Percentiles rank a stretch among this genome's conserved stretches.
phyloP scores from a whole-genome alignment of 2,329 filamentous ascomycete species.

The Trichoderma sp. region DNA sequence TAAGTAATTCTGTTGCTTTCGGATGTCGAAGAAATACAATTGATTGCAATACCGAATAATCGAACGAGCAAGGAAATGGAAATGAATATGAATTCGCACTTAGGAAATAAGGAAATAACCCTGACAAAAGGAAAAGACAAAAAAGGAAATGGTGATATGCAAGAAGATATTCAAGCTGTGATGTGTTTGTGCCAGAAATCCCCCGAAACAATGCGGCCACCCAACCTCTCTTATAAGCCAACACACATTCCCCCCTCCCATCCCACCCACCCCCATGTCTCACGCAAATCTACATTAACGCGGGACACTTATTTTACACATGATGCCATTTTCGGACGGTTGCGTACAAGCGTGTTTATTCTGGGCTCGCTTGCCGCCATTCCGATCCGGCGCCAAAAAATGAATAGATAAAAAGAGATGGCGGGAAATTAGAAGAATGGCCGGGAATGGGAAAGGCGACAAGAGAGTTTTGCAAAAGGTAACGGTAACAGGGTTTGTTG shows the following conservation, averaged over 20 bases:
- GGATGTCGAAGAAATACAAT: not conserved
- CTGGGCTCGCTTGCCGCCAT: not conserved
- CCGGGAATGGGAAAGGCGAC: not conserved
- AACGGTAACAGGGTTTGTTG: not conserved
- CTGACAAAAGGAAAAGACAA: slow-evolving; percentile 24
- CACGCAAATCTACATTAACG: slow-evolving; percentile 1
- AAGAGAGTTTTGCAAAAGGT: not conserved
- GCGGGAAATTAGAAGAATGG: not conserved
- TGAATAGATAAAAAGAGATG: not conserved
- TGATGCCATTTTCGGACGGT: not conserved
- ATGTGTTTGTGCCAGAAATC: not conserved
- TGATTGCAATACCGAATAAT: slow-evolving; percentile 13
- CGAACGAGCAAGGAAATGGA: slow-evolving; percentile 26
- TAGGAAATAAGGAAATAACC: slow-evolving; percentile 23
- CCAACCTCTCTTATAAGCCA: slow-evolving; percentile 18
- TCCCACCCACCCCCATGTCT: not conserved
- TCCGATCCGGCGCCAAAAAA: not conserved
- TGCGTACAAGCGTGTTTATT: not conserved
- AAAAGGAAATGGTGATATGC: slow-evolving; percentile 23
- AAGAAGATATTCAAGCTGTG: slow-evolving; percentile 16
- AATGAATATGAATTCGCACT: not conserved
- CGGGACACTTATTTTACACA: not conserved
- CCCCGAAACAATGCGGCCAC: not conserved
- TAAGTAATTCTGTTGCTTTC: not conserved
- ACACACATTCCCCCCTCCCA: not conserved